These are phyloP conservation scores for Phialophora tarda DNA, from an alignment of 2,329 filamentous ascomycete species.

Conservation along the genomic window DNA sequence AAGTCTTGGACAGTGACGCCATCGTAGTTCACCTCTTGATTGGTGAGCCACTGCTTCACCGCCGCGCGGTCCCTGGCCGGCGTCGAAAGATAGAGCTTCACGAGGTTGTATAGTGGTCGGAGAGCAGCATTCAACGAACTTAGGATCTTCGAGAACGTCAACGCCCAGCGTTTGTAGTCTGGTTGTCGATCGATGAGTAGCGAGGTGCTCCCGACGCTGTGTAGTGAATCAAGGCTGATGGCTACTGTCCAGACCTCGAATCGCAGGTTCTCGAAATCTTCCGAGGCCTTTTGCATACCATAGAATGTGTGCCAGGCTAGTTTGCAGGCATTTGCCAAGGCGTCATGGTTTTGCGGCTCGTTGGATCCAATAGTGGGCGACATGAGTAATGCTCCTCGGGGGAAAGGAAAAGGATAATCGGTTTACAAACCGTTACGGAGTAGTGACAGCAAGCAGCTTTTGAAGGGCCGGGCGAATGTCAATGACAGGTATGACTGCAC, in stretches of 20 bases:
- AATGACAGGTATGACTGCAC: neutral
- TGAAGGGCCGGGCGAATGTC: slow-evolving; percentile 6
- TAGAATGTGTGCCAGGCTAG: slow-evolving; percentile 36
- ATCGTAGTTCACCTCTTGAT: slow-evolving; percentile 30
- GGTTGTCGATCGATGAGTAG: slow-evolving; percentile 36
- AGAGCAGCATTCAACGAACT: slow-evolving; percentile 29
- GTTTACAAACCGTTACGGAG: neutral
- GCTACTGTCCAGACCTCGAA: slow-evolving; percentile 37
- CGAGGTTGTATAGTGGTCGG: slow-evolving; percentile 32
- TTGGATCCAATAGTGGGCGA: slow-evolving; percentile 28
- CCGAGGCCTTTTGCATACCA: slow-evolving; percentile 36
- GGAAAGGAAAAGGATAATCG: slow-evolving; percentile 2
- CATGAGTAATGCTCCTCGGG: slow-evolving; percentile 15
- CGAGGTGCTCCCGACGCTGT: slow-evolving; percentile 35
- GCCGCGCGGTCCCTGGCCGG: slow-evolving; percentile 26
- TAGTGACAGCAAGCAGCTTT: slow-evolving; percentile 8
- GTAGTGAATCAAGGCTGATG: slow-evolving; percentile 34
- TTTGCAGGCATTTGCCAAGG: slow-evolving; percentile 35
- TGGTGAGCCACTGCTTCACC: slow-evolving; percentile 33
- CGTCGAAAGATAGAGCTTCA: slow-evolving; percentile 31
- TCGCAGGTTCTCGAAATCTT: slow-evolving; percentile 37
- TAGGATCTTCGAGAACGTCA: slow-evolving; percentile 35
- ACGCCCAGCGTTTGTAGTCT: slow-evolving; percentile 31
- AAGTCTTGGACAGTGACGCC: slow-evolving; percentile 36
- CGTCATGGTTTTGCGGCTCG: slow-evolving; percentile 14